Base-by-base conservation (phyloP, 257 asterid genomes). In the Phtheirospermum japonicum region DNA sequence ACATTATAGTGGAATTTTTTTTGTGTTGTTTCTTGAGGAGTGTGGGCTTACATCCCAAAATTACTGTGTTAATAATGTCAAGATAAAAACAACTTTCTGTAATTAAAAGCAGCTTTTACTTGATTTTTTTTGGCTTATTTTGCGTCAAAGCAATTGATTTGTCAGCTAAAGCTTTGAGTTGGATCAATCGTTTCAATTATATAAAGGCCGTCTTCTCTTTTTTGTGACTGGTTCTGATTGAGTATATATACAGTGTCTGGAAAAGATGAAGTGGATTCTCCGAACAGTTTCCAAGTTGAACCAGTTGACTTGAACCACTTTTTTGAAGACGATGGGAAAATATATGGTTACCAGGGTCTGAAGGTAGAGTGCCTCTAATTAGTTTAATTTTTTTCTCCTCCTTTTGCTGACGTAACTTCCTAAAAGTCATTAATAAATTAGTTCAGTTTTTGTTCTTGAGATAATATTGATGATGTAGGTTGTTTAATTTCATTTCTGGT, bases 281-380 rank as follows among this genome's bases (percentile, higher is more conserved):
- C 75, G 18, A 74, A 76, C 71, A 72, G 86, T 70, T 89, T 73
- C 73, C 72, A 58, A 62, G 45, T 93, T 26, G 84, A 83, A 36
- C 89, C 99, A 9, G 74, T 89, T 80, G 97, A 89, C 75, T 68
- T 93, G 71, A 82, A 70, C 75, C 74, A 30, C 9, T 93, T 89
- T 73, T 89, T 87, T 65, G 96, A 75, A 61, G 96, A 81, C 19
- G 97, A 83, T 11, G 96, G 95, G 39, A 89, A 72, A 70, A 82
- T 93, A 69, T 93, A 77, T 64, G 99, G 99, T 32, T 87, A 87
- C 66, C 76, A 74, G 76, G 89, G 83, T 34, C 73, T 93, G 79
- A 78, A 84, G 99, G 99, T 93, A 77, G 57, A 61, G 36, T 30
- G 46, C 30, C 19, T 33, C 2, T n/a, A 52, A 45, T 55, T 69